These are phyloP conservation scores for Annulohypoxylon moriforme DNA, from an alignment of 495 filamentous ascomycete species.

Conservation along the genomic window DNA sequence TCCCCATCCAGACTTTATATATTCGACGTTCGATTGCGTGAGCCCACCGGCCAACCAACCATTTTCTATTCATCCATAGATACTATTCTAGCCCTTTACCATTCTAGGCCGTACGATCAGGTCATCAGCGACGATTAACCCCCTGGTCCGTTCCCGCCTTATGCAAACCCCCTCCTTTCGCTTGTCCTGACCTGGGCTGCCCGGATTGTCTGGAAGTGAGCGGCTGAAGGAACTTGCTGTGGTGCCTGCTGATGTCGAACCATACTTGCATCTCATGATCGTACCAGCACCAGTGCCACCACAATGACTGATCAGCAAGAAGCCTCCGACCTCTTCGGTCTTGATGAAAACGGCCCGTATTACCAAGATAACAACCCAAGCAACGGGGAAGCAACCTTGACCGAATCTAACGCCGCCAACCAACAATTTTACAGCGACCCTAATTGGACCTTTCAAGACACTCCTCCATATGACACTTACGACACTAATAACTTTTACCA, in stretches of 20 bases:
- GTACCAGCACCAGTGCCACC: conserved; percentile 45
- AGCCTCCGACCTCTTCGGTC: conserved; percentile 48
- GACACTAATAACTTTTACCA: conserved; percentile 48
- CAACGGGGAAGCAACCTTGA: conserved; percentile 47
- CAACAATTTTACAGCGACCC: conserved; percentile 50
- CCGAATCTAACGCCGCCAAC: conserved; percentile 41
- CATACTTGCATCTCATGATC: conserved; percentile 52
- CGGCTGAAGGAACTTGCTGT: conserved; percentile 39
- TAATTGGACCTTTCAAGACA: conserved; percentile 58
- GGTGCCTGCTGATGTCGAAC: conserved; percentile 51
- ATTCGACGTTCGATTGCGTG: conserved; percentile 29
- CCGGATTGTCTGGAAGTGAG: conserved; percentile 19
- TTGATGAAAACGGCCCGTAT: conserved; percentile 47
- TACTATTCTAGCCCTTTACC: conserved; percentile 42
- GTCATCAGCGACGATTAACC: conserved; percentile 37
- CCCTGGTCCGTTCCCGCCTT: conserved; percentile 39
- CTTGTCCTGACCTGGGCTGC: conserved; percentile 35
- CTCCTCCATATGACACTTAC: conserved; percentile 58
- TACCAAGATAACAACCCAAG: conserved; percentile 45
- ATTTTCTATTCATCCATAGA: conserved; percentile 39
- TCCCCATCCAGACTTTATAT: conserved; percentile 38
- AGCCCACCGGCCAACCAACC: conserved; percentile 29
- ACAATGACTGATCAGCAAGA: conserved; percentile 48
- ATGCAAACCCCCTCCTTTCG: conserved; percentile 47
- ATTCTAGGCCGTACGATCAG: conserved; percentile 43